phyloP scores from a whole-genome alignment of 306 rosid species.

The Dicorynia guianensis region DNA sequence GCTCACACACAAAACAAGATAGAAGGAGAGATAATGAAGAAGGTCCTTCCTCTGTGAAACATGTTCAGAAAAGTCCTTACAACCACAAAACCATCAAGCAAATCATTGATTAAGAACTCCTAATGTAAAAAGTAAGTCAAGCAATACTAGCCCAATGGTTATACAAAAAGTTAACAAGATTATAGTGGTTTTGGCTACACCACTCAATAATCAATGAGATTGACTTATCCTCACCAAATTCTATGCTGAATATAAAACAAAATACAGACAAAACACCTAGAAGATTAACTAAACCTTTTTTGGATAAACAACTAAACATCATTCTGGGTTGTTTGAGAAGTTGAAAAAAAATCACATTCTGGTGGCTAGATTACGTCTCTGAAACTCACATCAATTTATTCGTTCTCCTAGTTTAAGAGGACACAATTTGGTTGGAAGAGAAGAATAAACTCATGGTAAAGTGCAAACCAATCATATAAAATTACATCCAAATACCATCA shows the following conservation, averaged over 20 bases:
- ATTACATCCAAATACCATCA: background rate
- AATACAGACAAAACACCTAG: background rate
- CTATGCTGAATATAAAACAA: constrained; percentile 3
- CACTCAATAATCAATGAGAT: background rate
- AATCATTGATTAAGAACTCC: background rate
- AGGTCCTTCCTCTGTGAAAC: background rate
- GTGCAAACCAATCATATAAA: constrained; percentile 3
- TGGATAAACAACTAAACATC: no score
- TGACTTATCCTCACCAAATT: background rate
- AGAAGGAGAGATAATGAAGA: constrained; percentile 5
- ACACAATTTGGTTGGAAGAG: no score
- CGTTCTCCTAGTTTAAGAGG: background rate
- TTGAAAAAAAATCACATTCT: background rate
- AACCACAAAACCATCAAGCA: constrained; percentile 23
- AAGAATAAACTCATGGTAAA: no score
- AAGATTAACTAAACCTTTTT: background rate
- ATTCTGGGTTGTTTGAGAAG: background rate
- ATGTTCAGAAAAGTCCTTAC: background rate
- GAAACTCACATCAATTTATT: background rate
- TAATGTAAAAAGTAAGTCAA: background rate
- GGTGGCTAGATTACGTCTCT: background rate
- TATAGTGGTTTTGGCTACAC: background rate
- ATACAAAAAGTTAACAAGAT: constrained; percentile 3
- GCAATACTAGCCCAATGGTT: background rate
- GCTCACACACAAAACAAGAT: constrained; percentile 22